Evolutionary conservation across 2,329 filamentous ascomycete genomes (phyloP).

Genomic region (Exophiala dermatitidis): DNA sequence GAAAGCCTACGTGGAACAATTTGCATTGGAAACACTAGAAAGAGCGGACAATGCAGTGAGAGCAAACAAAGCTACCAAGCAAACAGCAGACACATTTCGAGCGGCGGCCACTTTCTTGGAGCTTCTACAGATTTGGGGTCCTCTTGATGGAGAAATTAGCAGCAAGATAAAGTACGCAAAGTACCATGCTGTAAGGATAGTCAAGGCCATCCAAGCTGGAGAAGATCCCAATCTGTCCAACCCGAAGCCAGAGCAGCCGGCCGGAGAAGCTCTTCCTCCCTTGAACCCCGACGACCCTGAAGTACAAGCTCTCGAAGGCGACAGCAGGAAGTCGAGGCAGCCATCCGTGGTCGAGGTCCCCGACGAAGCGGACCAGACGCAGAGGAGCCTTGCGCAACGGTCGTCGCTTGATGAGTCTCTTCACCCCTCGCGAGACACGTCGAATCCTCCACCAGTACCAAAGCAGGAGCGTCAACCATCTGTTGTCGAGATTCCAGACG

Average conservation of each 20-base stretch:
- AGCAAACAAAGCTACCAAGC: conserved; percentile 75
- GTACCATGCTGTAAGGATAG: conserved; percentile 85
- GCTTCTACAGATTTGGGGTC: conserved; percentile 74
- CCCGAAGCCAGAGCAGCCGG: conserved; percentile 54
- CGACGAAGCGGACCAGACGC: conserved; percentile 49
- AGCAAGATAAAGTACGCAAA: conserved; percentile 95
- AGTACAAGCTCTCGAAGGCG: conserved; percentile 47
- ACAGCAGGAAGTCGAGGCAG: conserved; percentile 42
- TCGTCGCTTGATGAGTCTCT: conserved; percentile 46
- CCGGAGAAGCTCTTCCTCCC: conserved; percentile 39
- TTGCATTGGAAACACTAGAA: conserved; percentile 79
- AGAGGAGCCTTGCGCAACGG: conserved; percentile 39
- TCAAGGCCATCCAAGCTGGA: conserved; percentile 82
- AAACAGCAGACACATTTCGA: conserved; percentile 90
- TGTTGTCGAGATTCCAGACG: conserved; percentile 56
- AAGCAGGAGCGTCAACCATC: conserved; percentile 39
- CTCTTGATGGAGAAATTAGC: conserved; percentile 64
- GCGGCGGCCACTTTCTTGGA: conserved; percentile 91
- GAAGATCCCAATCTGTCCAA: conserved; percentile 90
- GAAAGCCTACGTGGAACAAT: conserved; percentile 89
- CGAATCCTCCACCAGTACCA: conserved; percentile 29
- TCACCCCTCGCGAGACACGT: conserved; percentile 43
- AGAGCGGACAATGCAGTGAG: conserved; percentile 75
- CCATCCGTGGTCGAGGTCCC: conserved; percentile 55
- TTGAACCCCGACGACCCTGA: conserved; percentile 61